Base-by-base conservation (phyloP, 768 basidiomycete species). In the Leucosporidium scottii region DNA sequence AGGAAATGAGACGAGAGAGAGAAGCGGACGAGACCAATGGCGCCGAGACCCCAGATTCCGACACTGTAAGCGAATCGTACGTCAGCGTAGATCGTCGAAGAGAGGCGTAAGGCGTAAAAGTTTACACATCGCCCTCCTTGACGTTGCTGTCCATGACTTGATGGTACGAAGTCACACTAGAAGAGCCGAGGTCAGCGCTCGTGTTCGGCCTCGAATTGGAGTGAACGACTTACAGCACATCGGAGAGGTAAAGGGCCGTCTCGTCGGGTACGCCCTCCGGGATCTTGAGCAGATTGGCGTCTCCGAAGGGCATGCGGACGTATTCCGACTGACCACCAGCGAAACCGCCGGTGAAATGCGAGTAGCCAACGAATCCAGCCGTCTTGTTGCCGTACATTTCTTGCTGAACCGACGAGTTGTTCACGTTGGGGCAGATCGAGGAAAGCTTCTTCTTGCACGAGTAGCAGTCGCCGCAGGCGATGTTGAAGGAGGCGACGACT, bases 311-410 rank as follows among this genome's bases (percentile, higher is more conserved):
- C 2, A 90, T 85, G 39, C 86, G 82, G 5, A 86, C 85, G 73
- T 85, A 89, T 76, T 90, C 88, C 0, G 88, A 85, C 75, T 90
- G 88, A 0, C 87, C 88, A 25, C 85, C 88, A 7, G 88, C 82
- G 76, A 85, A 87, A 17, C 88, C 87, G 7, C 87, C 86, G 28
- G 72, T 74, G 39, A 78, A 73, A 62, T 77, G 77, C 23, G 72
- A 74, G 61, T 78, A 77, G 21, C 79, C 79, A 55, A 79, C 39
- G 66, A 87, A 74, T 87, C 85, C 34, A 84, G 66, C 67, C 15
- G 63, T 58, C 3, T 66, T n/a, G 57, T 25, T 36, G 15, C 86
- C 86, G 73, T 85, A 87, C 82, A 87, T 82, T 51, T 84, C 83
- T 71, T 83, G 80, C 66, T 71, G 30, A 21, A 25, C 21, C 13